Evolutionary conservation across 177 flowering plant genomes (phyloP).

Genomic region (Vitis hybrid): DNA sequence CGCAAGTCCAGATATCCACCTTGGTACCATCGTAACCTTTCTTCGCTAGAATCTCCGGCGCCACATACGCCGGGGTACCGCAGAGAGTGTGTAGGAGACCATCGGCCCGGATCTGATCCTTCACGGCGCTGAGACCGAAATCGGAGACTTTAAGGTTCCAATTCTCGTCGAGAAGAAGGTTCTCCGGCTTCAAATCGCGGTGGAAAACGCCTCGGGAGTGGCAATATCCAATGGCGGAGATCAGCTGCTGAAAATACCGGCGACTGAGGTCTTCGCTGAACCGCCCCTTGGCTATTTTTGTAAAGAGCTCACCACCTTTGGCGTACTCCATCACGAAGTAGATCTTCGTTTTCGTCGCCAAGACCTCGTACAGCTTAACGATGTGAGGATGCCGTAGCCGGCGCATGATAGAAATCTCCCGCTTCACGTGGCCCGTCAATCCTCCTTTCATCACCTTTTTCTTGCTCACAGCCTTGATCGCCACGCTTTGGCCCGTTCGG

Average conservation of each 20-base stretch:
- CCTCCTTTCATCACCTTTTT: slow-evolving; percentile 35
- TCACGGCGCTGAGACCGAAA: slow-evolving; percentile 61
- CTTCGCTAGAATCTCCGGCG: slow-evolving; percentile 64
- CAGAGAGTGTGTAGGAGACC: slow-evolving; percentile 61
- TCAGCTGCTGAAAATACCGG: slow-evolving; percentile 56
- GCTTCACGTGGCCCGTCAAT: slow-evolving; percentile 30
- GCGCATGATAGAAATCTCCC: slow-evolving; percentile 64
- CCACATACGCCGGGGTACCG: slow-evolving; percentile 74
- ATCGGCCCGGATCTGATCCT: slow-evolving; percentile 46
- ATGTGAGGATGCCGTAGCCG: slow-evolving; percentile 52
- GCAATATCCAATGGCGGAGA: slow-evolving; percentile 60
- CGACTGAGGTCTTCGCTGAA: slow-evolving; percentile 66
- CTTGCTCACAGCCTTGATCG: slow-evolving; percentile 56
- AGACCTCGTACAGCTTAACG: slow-evolving; percentile 48
- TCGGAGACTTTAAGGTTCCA: slow-evolving; percentile 54
- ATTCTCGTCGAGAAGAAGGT: slow-evolving; percentile 63
- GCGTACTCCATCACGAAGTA: slow-evolving; percentile 67
- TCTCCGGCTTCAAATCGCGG: slow-evolving; percentile 65
- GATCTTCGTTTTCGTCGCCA: slow-evolving; percentile 60
- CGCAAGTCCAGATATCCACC: slow-evolving; percentile 70
- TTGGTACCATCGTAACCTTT: slow-evolving; percentile 67
- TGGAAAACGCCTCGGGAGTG: slow-evolving; percentile 63
- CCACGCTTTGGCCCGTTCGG: slow-evolving; percentile 59
- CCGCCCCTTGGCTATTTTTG: slow-evolving; percentile 45
- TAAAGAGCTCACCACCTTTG: slow-evolving; percentile 67